Evolutionary conservation across 805 yeast species (phyloP).

Genomic region (Yueomyces sinensis): DNA sequence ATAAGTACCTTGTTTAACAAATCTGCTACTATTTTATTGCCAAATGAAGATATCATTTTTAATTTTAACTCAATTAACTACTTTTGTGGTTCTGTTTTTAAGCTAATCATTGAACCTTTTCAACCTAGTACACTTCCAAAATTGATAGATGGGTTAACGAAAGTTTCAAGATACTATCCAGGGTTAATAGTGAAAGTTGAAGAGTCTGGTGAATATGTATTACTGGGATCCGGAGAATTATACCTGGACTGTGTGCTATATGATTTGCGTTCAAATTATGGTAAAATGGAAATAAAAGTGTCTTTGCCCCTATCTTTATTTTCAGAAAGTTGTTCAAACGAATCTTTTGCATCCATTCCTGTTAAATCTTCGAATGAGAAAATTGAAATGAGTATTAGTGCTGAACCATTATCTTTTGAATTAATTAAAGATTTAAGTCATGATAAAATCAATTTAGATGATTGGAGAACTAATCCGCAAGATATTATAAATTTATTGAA

Average conservation of each 20-base stretch:
- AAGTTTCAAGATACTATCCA: slow-evolving; percentile 47
- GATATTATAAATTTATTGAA: slow-evolving; percentile 42
- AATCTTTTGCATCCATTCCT: slow-evolving; percentile 56
- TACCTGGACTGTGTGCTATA: slow-evolving; percentile 73
- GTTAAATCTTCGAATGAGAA: slow-evolving; percentile 42
- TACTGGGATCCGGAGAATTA: slow-evolving; percentile 77
- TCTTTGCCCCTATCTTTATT: slow-evolving; percentile 77
- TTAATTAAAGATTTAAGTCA: slow-evolving; percentile 26
- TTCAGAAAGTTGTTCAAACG: slow-evolving; percentile 58
- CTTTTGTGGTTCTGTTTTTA: slow-evolving; percentile 47
- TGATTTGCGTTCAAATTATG: slow-evolving; percentile 54
- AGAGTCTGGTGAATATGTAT: slow-evolving; percentile 76
- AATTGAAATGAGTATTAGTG: slow-evolving; percentile 48
- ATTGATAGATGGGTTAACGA: slow-evolving; percentile 55
- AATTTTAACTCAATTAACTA: slow-evolving; percentile 26
- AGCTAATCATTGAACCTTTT: slow-evolving; percentile 72
- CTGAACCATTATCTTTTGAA: slow-evolving; percentile 55
- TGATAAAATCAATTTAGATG: slow-evolving; percentile 34
- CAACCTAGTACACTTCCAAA: slow-evolving; percentile 68
- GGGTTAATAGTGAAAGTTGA: slow-evolving; percentile 62
- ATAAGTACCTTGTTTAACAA: slow-evolving; percentile 43
- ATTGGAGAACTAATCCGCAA: slow-evolving; percentile 27
- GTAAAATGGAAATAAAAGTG: slow-evolving; percentile 59
- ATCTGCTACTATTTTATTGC: slow-evolving; percentile 41
- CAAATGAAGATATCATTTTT: slow-evolving; percentile 27